Base-by-base conservation (phyloP, 2,329 filamentous ascomycete genomes). In the Huntiella moniliformis region DNA sequence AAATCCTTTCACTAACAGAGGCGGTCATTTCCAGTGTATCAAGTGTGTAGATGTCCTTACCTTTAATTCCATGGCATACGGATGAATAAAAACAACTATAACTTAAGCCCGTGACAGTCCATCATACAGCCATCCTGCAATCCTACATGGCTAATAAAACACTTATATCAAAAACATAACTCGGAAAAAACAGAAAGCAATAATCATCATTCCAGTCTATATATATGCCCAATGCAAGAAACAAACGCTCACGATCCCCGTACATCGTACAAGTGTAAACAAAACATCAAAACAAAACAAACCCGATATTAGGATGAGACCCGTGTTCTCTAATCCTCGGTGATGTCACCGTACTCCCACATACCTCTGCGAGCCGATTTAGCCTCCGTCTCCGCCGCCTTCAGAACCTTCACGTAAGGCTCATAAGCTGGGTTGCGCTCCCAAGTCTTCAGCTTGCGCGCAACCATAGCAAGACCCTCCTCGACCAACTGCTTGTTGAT, bases 331-430 rank as follows among this genome's bases (percentile, higher is more conserved):
- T 76, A 86, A 57, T 93, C 85, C 66, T 94, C 87, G 11, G 85
- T 93, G 57, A 94, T 71, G 61, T 96, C 91, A 54, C 91, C 91
- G 63, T 96, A 98, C 71, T 98, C 91, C 87, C 88, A 98, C 73
- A 94, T 91, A 38, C 91, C 91, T 53, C 77, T 69, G 51, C 86
- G 75, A 48, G 78, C 77, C 46, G 73, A 67, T 73, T 92, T 94
- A 4, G 88, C 88, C 60, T 79, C 70, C 33, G 71, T 68, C 67
- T 93, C 80, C 44, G 80, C 73, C 60, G 80, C 72, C 57, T 74
- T 78, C 51, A 95, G 65, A 54, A 74, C 73, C 60, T 76, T 73
- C 51, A 94, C 63, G 38, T 86, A 75, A 32, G 82, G 71, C 48
- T 72, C 71, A 39, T 83, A 82, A 6, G 75, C 77, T 49, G 63